Evolutionary conservation across 768 basidiomycete species (phyloP), one percentile per base, ranked within the genome.

Genomic region (Rhodotorula diobovata): DNA sequence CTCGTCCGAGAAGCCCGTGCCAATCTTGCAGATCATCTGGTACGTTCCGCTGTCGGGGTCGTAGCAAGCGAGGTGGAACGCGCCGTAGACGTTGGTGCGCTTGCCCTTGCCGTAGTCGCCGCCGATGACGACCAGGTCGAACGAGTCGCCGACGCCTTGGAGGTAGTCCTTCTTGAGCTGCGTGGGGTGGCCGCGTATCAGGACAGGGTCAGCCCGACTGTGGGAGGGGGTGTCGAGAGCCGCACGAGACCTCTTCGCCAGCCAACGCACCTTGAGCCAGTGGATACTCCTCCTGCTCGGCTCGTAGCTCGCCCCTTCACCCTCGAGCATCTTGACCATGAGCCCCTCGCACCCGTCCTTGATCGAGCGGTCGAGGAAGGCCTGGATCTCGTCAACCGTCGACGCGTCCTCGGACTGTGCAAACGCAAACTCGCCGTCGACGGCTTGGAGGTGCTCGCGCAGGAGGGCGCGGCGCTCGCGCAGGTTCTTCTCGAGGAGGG

Each of bases 121-220:
- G 15, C 96, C 96, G 18, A 99, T 88, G n/a, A 98, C 96, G 59
- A 95, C 92, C 11, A 99, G 85, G 79, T 99, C 96, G 61, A 98
- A 87, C 1, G 95, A 97, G 81, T 99, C 96, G 35, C 96, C 96
- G 16, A 97, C 87, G 5, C 96, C 96, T 39, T 91, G 88, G 8
- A 99, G 85, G 80, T 98, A 99, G 80, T 98, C 96, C 79, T 99
- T 98, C 84, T 99, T 99, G 76, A 99, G 85, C 95, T 99, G 79
- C 45, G 21, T 63, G 45, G 2, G 45, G 2, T 7, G 45, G 28
- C 2, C 57, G 20, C 28, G 18, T 51, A n/a, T 34, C 14, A 45
- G 46, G 69, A 74, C 76, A 51, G 43, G 53, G 15, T 28, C 14
- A 43, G 34, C 25, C 15, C 54, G 60, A 18, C 41, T 39, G 7